These are phyloP conservation scores for Lactarius evosmus DNA, from an alignment of 768 basidiomycete genomes.

Conservation along the genomic window DNA sequence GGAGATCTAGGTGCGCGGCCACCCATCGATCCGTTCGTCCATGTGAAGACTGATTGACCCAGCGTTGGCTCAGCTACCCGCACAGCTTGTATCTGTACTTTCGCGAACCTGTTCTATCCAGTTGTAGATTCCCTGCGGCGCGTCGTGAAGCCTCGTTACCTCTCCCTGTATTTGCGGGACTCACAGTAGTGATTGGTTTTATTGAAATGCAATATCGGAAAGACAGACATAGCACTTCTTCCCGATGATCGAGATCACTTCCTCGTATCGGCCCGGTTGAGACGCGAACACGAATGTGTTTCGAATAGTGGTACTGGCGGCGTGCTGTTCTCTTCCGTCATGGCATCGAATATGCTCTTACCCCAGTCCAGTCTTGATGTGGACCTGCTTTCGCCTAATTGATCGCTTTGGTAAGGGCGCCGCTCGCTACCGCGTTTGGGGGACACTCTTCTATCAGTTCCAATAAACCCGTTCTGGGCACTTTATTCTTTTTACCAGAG, in stretches of 20 bases:
- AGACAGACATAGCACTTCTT: not conserved
- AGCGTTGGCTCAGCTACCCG: too few relatives aligned
- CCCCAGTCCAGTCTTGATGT: not conserved
- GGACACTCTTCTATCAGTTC: not conserved
- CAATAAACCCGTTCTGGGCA: not conserved
- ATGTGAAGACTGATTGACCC: not conserved
- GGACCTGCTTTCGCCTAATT: not conserved
- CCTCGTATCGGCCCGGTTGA: not conserved
- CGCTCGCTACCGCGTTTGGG: not conserved
- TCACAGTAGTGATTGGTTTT: not conserved
- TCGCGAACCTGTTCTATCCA: not conserved
- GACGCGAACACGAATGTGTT: not conserved
- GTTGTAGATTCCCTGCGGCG: not conserved
- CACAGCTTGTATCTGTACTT: not conserved
- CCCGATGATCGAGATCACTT: not conserved
- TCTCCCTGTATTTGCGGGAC: not conserved
- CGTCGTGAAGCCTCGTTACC: not conserved
- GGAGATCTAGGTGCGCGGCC: constrained; percentile 12
- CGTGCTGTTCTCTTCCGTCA: not conserved
- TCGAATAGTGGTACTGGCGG: not conserved
- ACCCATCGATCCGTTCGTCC: not conserved
- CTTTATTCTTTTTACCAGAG: not conserved
- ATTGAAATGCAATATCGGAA: not conserved
- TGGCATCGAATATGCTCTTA: not conserved
- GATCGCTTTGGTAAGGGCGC: not conserved